Evolutionary conservation across 176 grass and related monocot species (phyloP), one percentile per base, ranked within the genome.

Genomic region (Eragrostis curvula): DNA sequence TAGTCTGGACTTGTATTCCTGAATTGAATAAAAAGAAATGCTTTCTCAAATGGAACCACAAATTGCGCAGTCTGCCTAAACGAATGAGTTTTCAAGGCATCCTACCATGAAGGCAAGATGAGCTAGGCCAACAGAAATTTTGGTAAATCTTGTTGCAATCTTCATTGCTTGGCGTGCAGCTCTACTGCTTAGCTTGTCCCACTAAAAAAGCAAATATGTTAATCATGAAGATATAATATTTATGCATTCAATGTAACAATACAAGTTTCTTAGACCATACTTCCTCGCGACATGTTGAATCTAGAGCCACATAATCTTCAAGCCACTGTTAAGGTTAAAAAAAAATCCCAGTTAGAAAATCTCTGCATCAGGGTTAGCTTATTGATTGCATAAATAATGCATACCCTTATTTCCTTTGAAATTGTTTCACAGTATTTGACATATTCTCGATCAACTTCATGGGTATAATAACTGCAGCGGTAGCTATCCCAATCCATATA

Each of bases 401-500:
- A 58, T 79, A 79, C 76, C 62, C 50, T 50, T 8, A 79, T 49
- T 50, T 79, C 12, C 12, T 66, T n/a, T 14, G 8, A 30, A 50
- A 79, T 40, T 39, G 29, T 17, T 79, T 79, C 30, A 47, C 45
- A 79, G 46, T 66, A 79, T 12, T 66, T 47, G 8, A 79, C 28
- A 40, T 66, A 79, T 5, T 79, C 76, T 39, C 76, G 30, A 79
- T 79, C 45, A 39, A 30, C 36, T 52, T 79, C 77, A 40, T 30
- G 7, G 3, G 61, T 79, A 45, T 66, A 13, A 79, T 17, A 79
- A 16, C 20, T 30, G 7, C 20, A 9, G 12, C 28, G 18, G 45
- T 79, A 79, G 13, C 11, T 12, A 15, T 21, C 48, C 60, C 62
- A 51, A 50, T 66, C 28, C n/a, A 10, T 8, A 66, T 79, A 79